phyloP scores from a whole-genome alignment of 192 early-diverging fungal species.

The Coemansia sp. region DNA sequence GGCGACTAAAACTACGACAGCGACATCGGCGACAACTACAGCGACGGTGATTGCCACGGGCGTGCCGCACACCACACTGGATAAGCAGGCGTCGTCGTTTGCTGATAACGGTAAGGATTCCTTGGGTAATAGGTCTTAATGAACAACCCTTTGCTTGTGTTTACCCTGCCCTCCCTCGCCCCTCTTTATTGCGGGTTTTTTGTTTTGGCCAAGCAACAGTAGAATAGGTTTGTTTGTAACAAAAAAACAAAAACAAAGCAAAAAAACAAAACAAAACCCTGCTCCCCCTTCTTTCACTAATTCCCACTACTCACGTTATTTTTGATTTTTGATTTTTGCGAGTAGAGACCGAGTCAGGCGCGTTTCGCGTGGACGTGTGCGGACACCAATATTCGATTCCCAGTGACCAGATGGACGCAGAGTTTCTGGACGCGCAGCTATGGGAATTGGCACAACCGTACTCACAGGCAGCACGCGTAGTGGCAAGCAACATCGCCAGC shows the following conservation, averaged over 20 bases:
- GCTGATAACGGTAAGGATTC: not conserved
- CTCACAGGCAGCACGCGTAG: not conserved
- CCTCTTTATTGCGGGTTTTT: too few relatives aligned
- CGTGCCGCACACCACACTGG: not conserved
- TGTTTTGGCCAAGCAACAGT: too few relatives aligned
- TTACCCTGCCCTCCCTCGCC: too few relatives aligned
- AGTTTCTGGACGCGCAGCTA: slow-evolving; percentile 20
- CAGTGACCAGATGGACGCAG: slow-evolving; percentile 20
- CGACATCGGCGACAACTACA: not conserved
- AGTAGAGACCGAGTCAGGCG: slow-evolving; percentile 19
- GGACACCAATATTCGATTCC: slow-evolving; percentile 47
- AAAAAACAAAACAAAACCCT: too few relatives aligned
- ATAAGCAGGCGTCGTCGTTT: not conserved
- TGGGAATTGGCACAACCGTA: slow-evolving; percentile 1
- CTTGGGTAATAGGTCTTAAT: too few relatives aligned
- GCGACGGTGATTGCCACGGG: not conserved
- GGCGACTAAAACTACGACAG: not conserved
- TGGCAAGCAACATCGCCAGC: slow-evolving; percentile 16
- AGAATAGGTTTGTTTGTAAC: too few relatives aligned
- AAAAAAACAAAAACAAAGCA: too few relatives aligned
- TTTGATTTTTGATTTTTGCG: not conserved
- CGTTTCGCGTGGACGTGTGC: slow-evolving; percentile 53
- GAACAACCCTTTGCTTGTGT: too few relatives aligned
- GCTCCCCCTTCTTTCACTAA: too few relatives aligned
- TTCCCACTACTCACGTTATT: too few relatives aligned